These are phyloP conservation scores for Tetradesmus lagerheimii DNA, from an alignment of 139 green algal species.

Conservation along the genomic window DNA sequence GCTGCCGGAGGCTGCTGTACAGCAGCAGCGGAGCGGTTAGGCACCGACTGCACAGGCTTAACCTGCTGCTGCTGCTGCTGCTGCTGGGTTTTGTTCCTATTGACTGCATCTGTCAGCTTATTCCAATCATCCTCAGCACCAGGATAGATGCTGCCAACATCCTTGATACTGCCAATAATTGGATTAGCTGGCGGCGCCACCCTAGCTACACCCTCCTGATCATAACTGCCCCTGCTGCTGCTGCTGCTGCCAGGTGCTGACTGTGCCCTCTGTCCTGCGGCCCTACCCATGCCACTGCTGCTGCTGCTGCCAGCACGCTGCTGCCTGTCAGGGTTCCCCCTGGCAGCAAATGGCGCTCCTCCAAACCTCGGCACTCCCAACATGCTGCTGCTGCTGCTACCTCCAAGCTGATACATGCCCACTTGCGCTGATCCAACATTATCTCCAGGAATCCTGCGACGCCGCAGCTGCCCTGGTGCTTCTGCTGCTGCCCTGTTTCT, in stretches of 20 bases:
- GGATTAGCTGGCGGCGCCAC: too few relatives aligned
- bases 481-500: too few relatives aligned
- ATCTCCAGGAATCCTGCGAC: background rate
- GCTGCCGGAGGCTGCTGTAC: background rate
- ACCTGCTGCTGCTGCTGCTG: background rate
- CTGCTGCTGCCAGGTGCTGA: background rate
- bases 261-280: too few relatives aligned
- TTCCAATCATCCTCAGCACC: too few relatives aligned
- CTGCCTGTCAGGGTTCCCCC: too few relatives aligned
- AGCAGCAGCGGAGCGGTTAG: background rate
- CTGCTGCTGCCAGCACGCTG: background rate
- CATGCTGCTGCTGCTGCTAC: background rate
- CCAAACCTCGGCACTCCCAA: too few relatives aligned
- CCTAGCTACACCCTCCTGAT: background rate
- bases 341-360: too few relatives aligned
- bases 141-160: too few relatives aligned
- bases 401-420: background rate
- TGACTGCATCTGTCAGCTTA: too few relatives aligned
- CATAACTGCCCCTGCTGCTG: background rate
- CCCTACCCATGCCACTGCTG: too few relatives aligned
- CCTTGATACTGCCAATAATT: too few relatives aligned
- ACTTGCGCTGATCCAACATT: background rate
- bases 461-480: too few relatives aligned
- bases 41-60: background rate
- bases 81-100: background rate